Evolutionary conservation across 495 filamentous ascomycete species (phyloP).

Genomic region (Penicillium coprophilum): DNA sequence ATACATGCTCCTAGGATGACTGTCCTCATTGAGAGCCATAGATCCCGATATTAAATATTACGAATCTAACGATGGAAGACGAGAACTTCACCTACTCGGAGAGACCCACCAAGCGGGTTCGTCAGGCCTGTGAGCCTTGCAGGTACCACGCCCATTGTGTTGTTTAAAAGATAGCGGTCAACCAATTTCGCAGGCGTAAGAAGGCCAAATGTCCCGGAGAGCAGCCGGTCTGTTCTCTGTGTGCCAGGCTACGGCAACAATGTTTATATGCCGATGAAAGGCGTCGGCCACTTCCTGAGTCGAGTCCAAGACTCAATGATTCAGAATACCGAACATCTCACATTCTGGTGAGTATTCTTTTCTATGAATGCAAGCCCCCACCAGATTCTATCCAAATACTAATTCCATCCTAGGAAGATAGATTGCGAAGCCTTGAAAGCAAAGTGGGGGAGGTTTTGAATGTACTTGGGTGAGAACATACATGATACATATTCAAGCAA

Average conservation of each 20-base stretch:
- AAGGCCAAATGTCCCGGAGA: conserved; percentile 52
- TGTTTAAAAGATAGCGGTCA: conserved; percentile 7
- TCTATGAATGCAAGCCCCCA: not conserved
- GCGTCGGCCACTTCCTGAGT: conserved; percentile 24
- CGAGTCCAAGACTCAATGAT: conserved; percentile 8
- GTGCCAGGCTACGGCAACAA: conserved; percentile 41
- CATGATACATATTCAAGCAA: not conserved
- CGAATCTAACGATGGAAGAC: conserved; percentile 22
- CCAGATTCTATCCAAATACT: not conserved
- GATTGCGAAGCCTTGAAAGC: conserved; percentile 40
- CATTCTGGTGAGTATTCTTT: conserved; percentile 22
- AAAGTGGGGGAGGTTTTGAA: conserved; percentile 41
- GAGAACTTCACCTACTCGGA: conserved; percentile 22
- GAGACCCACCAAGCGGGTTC: conserved; percentile 42
- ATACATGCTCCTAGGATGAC: conserved; percentile 1
- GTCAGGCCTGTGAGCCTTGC: conserved; percentile 50
- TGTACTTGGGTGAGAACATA: conserved; percentile 27
- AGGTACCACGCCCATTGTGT: conserved; percentile 20
- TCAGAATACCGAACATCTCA: conserved; percentile 19
- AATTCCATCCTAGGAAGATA: conserved; percentile 37
- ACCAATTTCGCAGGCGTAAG: conserved; percentile 37
- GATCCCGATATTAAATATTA: not conserved
- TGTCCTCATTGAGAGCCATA: not conserved
- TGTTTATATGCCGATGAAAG: conserved; percentile 45
- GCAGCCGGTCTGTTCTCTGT: conserved; percentile 48